phyloP scores from a whole-genome alignment of 2,329 filamentous ascomycete species.

The Phaeosphaeriaceae sp. region DNA sequence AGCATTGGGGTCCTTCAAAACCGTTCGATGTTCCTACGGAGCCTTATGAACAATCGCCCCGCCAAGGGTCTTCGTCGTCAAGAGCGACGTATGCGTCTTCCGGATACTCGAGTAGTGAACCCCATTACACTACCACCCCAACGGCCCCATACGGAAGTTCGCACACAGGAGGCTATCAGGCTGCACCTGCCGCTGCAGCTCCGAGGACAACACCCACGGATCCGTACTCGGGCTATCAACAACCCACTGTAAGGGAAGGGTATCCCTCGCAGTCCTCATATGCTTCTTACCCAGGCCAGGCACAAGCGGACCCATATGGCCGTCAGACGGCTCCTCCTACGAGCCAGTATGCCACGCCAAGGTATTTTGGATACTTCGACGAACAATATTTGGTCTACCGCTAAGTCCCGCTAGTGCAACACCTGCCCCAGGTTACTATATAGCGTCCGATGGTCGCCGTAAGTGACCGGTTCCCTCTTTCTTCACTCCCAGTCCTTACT shows the following conservation, averaged over 20 bases:
- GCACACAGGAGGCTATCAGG: conserved; percentile 32
- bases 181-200: conserved; percentile 26
- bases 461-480: conserved; percentile 28
- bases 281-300: conserved; percentile 37
- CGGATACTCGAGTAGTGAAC: conserved; percentile 32
- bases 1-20: conserved; percentile 49
- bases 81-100: conserved; percentile 24
- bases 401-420: conserved; percentile 46
- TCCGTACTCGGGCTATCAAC: conserved; percentile 37
- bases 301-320: conserved; percentile 37
- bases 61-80: conserved; percentile 14
- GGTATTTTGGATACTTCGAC: conserved; percentile 52
- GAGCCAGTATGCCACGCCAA: conserved; percentile 37
- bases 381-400: conserved; percentile 48
- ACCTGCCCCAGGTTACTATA: conserved; percentile 45
- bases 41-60: conserved; percentile 21
- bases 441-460: conserved; percentile 47
- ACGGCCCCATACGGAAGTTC: conserved; percentile 33
- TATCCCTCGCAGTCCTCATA: conserved; percentile 32
- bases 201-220: conserved; percentile 43
- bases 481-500: conserved; percentile 14
- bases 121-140: conserved; percentile 43
- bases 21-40: conserved; percentile 31
- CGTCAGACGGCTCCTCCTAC: conserved; percentile 28
- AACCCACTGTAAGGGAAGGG: conserved; percentile 23